A percentile compares a stretch with the other conserved stretches of the same genome.
These are phyloP conservation scores for Fusarium sp. DNA, from an alignment of 2,329 filamentous ascomycete species.

Conservation along the genomic window DNA sequence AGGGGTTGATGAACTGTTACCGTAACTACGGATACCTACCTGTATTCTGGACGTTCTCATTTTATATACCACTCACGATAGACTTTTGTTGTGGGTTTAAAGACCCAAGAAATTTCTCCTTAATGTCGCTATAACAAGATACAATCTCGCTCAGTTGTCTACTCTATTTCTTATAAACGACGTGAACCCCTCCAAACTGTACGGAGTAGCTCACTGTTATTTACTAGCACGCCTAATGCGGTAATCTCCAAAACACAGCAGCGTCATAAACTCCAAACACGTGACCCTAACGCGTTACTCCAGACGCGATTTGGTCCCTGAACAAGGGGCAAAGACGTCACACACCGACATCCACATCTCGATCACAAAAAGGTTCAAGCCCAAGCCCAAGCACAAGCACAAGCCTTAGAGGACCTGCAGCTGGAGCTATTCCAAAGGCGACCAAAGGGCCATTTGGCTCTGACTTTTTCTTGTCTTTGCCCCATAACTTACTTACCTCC, in stretches of 20 bases:
- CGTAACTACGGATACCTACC: constrained; percentile 4
- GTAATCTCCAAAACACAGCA: constrained; percentile 21
- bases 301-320: constrained; percentile 30
- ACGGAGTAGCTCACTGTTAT: background rate
- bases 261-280: constrained; percentile 24
- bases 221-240: constrained; percentile 13
- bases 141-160: background rate
- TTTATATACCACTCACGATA: background rate
- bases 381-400: constrained; percentile 10
- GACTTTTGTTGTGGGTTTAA: background rate
- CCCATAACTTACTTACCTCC: constrained; percentile 7
- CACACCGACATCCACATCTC: constrained; percentile 21
- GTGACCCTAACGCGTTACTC: constrained; percentile 33
- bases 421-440: constrained; percentile 33
- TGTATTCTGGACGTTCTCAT: background rate
- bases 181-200: background rate
- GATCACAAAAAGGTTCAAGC: constrained; percentile 21
- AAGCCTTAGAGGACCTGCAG: background rate
- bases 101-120: background rate
- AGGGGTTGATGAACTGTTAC: background rate
- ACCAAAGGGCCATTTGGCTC: constrained; percentile 30
- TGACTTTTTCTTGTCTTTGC: constrained; percentile 20
- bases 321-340: constrained; percentile 38
- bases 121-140: constrained; percentile 6
- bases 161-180: background rate